Conservation (phyloP, 345 rosid species). For the Dimocarpus longan region DNA sequence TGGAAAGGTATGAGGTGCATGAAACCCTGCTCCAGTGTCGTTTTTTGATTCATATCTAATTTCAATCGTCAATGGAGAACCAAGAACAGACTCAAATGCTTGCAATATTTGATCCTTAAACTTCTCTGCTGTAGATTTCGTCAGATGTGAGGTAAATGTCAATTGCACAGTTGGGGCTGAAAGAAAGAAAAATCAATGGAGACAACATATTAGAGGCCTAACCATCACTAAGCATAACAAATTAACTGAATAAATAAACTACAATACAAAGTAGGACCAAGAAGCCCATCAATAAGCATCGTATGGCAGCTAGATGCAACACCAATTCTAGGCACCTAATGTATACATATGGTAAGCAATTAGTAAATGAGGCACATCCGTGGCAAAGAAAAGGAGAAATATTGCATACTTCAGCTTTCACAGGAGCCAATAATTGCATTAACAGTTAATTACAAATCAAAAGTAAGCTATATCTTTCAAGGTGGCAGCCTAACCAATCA, state of each 20-base stretch:
- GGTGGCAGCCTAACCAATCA: background rate
- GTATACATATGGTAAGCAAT: conserved; percentile 6
- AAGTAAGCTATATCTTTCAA: background rate
- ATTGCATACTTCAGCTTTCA: background rate
- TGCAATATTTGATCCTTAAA: conserved; percentile 58
- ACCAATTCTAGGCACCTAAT: background rate
- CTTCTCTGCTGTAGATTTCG: conserved; percentile 72
- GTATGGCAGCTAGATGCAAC: background rate
- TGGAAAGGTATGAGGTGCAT: conserved; percentile 43
- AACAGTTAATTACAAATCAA: background rate
- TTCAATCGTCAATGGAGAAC: conserved; percentile 77
- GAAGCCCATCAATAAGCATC: background rate
- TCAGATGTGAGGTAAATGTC: conserved; percentile 63
- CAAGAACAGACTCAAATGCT: conserved; percentile 87
- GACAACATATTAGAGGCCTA: background rate
- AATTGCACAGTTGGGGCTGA: conserved; percentile 93
- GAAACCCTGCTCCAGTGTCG: conserved; percentile 37
- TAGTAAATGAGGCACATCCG: background rate
- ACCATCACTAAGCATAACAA: background rate
- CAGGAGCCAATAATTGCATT: background rate
- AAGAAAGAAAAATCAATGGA: conserved; percentile 16
- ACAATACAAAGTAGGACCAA: background rate
- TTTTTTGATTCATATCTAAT: conserved; percentile 65
- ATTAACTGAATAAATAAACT: background rate
- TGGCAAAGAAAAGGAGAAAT: background rate